Evolutionary conservation across 1,284 basidiomycete species (phyloP), one percentile per base, ranked within the genome.

Genomic region (Coniferiporia sulphurascens): DNA sequence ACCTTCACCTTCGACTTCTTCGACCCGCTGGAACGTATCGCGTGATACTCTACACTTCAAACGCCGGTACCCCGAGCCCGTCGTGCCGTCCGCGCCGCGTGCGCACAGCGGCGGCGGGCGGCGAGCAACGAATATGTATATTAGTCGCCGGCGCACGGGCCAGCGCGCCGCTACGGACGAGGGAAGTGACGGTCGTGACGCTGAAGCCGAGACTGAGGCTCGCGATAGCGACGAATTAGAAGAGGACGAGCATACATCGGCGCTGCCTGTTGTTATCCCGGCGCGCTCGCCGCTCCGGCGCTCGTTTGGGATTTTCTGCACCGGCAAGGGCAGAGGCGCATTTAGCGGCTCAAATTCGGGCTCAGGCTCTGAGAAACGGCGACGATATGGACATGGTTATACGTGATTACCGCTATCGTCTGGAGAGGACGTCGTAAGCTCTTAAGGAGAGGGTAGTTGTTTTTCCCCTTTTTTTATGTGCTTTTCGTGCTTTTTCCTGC

Each of bases 281-380:
- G 32, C 60, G 13, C 48, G 48, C 22, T 61, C 59, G 21, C 60
- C 60, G 5, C 36, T 61, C 13, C 49, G 51, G 7, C 55, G 50
- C 35, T 49, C 56, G 2, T 59, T 62, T 32, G 60, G 60, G 5
- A 62, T 62, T 17, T 62, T 62, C 41, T 62, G 60, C 36, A 62
- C 60, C 7, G 56, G 60, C n/a, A 58, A 56, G 34, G 60, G 56
- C 7, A 50, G 60, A 21, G 60, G 60, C 5, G 56, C 59, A 17
- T 55, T 56, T 48, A 56, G 48, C 17, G 53, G 53, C 27, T 27
- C 27, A 27, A 27, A 27, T 27, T 27, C 5, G 27, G 27, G 27
- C 27, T 27, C 27, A 27, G 27, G 27, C 41, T 48, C 56, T 3
- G 46, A 48, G 19, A 44, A 35, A 17, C 54, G 35, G 6, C 34